These are phyloP conservation scores for Boletus vinaceobasis DNA, from an alignment of 768 basidiomycete genomes.

Conservation along the genomic window DNA sequence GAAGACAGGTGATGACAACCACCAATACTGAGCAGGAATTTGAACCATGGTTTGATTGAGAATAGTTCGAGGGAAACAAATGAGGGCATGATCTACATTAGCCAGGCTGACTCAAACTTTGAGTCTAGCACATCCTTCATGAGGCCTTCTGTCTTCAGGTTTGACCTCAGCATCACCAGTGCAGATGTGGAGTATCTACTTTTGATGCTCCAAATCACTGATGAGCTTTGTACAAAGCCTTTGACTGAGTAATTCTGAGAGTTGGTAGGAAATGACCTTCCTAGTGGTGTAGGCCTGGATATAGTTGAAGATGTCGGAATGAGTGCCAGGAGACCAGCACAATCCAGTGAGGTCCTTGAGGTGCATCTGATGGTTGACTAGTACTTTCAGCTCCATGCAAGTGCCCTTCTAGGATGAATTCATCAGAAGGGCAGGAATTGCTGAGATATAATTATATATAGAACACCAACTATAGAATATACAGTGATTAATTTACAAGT, in stretches of 20 bases:
- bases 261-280: conserved; percentile 8
- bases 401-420: rapidly evolving
- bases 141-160: neutral
- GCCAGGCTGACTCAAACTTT: neutral
- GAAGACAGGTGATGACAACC: neutral
- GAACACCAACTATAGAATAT: too few species aligned
- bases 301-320: neutral
- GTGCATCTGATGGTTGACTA: neutral
- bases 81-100: neutral
- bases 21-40: neutral
- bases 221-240: neutral
- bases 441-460: too few species aligned
- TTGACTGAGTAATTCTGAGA: neutral
- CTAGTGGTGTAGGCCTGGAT: conserved; percentile 9
- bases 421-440: too few species aligned
- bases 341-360: conserved; percentile 7
- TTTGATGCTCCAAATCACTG: neutral
- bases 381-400: rapidly evolving
- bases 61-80: neutral
- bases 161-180: neutral
- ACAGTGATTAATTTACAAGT: too few species aligned
- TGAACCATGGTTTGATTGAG: neutral
- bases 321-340: neutral
- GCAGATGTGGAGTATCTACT: neutral
- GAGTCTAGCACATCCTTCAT: neutral